Evolutionary conservation across 2,329 filamentous ascomycete genomes (phyloP).

Genomic region (Fusarium praegraminearum): DNA sequence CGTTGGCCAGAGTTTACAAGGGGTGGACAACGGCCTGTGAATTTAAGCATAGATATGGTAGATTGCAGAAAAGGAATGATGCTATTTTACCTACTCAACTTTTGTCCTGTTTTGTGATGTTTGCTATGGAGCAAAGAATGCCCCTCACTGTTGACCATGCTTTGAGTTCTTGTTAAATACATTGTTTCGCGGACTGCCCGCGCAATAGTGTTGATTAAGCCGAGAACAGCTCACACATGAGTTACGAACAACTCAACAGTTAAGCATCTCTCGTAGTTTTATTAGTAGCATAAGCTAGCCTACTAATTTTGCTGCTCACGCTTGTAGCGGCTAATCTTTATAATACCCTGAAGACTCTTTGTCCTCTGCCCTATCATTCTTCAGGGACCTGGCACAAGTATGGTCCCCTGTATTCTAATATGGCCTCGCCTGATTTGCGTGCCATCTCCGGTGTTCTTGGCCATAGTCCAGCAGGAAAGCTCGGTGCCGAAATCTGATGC

Average conservation of each 20-base stretch:
- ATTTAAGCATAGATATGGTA: conserved; percentile 55
- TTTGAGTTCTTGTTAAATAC: no score
- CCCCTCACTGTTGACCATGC: neutral
- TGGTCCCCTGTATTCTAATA: no score
- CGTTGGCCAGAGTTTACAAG: conserved; percentile 41
- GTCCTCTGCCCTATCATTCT: no score
- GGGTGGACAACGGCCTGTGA: conserved; percentile 47
- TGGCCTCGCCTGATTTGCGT: no score
- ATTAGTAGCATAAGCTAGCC: neutral
- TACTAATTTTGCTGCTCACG: no score
- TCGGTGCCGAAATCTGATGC: no score
- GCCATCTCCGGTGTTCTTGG: no score
- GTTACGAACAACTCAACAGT: neutral
- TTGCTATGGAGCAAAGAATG: neutral
- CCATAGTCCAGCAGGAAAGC: no score
- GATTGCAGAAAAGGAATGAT: conserved; percentile 53
- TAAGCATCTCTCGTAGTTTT: neutral
- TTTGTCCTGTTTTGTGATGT: neutral
- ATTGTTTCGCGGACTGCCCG: no score
- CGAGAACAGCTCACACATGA: neutral
- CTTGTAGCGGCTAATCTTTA: no score
- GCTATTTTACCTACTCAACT: conserved; percentile 42
- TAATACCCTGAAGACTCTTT: no score
- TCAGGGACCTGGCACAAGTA: no score
- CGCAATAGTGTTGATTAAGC: neutral